Evolutionary conservation across 1,284 basidiomycete species (phyloP).

Genomic region (Cutaneotrichosporon sp.): DNA sequence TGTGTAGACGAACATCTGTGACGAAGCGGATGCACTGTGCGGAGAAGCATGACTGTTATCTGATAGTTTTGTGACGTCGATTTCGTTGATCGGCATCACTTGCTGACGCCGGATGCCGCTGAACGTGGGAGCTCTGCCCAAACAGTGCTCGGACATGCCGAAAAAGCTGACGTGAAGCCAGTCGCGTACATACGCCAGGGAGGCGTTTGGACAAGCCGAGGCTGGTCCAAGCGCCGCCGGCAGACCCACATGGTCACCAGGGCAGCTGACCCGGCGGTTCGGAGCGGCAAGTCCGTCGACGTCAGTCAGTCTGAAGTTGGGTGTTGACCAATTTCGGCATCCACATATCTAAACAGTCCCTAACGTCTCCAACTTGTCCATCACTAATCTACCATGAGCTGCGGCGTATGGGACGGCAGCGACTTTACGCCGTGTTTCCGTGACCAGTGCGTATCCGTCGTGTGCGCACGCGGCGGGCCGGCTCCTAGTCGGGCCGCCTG

Average conservation of each 20-base stretch:
- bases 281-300: not conserved
- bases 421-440: conserved; percentile 53
- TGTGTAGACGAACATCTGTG: too few species aligned
- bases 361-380: not conserved
- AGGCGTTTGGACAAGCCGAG: not conserved
- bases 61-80: not conserved
- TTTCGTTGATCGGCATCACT: not conserved
- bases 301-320: not conserved
- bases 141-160: too few species aligned
- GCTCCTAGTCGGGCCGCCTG: too few species aligned
- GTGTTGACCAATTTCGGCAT: not conserved
- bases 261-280: not conserved
- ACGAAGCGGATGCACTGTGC: not conserved
- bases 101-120: too few species aligned
- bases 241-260: not conserved
- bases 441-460: conserved; percentile 36
- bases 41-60: not conserved
- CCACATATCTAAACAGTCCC: not conserved
- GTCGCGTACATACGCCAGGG: not conserved
- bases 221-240: not conserved
- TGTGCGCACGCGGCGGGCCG: not conserved
- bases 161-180: too few species aligned
- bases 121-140: too few species aligned
- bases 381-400: not conserved
- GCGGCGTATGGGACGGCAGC: conserved; percentile 51